Percentiles rank a stretch among this genome's conserved stretches.
Conservation (phyloP, 2,329 filamentous ascomycete species). For the Ascocoryne sarcoides region DNA sequence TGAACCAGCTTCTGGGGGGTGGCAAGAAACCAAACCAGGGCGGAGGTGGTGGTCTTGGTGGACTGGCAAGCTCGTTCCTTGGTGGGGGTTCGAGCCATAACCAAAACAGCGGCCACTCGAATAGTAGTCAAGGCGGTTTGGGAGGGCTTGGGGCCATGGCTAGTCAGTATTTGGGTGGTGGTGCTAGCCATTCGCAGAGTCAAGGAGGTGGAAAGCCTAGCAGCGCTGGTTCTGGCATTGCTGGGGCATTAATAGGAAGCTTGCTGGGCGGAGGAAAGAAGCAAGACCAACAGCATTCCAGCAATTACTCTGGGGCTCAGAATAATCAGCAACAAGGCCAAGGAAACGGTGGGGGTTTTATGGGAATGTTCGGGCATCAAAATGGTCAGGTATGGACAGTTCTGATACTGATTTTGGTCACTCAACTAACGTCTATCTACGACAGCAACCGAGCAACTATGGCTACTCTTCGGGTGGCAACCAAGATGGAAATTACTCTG, state of each 20-base stretch:
- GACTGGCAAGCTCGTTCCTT: conserved; percentile 31
- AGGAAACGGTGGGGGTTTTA: background rate
- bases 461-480: conserved; percentile 47
- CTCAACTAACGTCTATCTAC: too few relatives aligned
- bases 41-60: conserved; percentile 21
- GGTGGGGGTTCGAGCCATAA: conserved; percentile 21
- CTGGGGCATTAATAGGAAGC: conserved; percentile 40
- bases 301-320: conserved; percentile 32
- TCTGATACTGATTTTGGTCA: too few relatives aligned
- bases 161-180: conserved; percentile 1
- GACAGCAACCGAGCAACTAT: conserved; percentile 43
- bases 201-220: background rate
- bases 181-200: background rate
- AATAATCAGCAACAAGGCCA: conserved; percentile 19
- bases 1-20: conserved; percentile 30
- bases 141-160: conserved; percentile 1
- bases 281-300: conserved; percentile 30
- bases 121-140: conserved; percentile 18
- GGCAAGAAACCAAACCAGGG: conserved; percentile 19
- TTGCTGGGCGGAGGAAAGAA: conserved; percentile 43
- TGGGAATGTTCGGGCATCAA: conserved; percentile 21
- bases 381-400: background rate
- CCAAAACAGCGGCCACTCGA: conserved; percentile 8
- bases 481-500: conserved; percentile 47
- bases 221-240: conserved; percentile 27